These are phyloP conservation scores for Malassezia obtusa DNA, from an alignment of 1,284 basidiomycete genomes.

Conservation along the genomic window DNA sequence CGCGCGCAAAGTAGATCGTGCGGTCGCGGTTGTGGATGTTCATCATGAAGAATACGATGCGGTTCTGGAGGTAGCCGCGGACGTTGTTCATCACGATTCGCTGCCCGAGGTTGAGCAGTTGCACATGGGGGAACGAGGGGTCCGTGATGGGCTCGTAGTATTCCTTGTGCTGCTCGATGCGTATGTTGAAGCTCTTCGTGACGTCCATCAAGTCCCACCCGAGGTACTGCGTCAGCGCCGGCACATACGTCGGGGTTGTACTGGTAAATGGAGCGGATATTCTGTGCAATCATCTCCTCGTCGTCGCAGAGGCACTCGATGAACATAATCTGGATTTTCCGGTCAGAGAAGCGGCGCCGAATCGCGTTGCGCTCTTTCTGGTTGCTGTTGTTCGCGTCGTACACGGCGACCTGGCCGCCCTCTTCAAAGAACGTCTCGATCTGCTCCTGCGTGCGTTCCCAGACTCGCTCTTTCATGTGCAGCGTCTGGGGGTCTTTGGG, in stretches of 20 bases:
- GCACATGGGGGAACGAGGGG: conserved; percentile 73
- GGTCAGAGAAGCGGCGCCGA: conserved; percentile 67
- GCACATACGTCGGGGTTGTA: conserved; percentile 50
- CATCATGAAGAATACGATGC: conserved; percentile 94
- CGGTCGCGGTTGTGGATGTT: conserved; percentile 88
- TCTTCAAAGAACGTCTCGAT: conserved; percentile 73
- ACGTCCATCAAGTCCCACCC: conserved; percentile 86
- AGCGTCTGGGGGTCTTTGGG: conserved; percentile 58
- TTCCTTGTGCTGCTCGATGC: conserved; percentile 78
- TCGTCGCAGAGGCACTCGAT: conserved; percentile 58
- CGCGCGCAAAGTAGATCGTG: conserved; percentile 54
- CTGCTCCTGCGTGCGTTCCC: conserved; percentile 70
- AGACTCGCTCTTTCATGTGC: conserved; percentile 62
- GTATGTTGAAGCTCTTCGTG: conserved; percentile 75
- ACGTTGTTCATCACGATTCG: conserved; percentile 59
- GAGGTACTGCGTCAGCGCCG: conserved; percentile 56
- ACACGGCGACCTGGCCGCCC: conserved; percentile 90
- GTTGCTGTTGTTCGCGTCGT: conserved; percentile 95
- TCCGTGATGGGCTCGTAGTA: conserved; percentile 75
- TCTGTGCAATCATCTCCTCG: conserved; percentile 74
- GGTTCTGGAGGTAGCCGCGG: conserved; percentile 71
- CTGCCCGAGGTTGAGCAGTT: conserved; percentile 78
- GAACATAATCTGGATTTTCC: conserved; percentile 79
- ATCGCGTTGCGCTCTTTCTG: conserved; percentile 60
- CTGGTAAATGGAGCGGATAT: conserved; percentile 58